Base-by-base conservation (phyloP, 176 grass and related monocot species). In the Guadua angustifolia region DNA sequence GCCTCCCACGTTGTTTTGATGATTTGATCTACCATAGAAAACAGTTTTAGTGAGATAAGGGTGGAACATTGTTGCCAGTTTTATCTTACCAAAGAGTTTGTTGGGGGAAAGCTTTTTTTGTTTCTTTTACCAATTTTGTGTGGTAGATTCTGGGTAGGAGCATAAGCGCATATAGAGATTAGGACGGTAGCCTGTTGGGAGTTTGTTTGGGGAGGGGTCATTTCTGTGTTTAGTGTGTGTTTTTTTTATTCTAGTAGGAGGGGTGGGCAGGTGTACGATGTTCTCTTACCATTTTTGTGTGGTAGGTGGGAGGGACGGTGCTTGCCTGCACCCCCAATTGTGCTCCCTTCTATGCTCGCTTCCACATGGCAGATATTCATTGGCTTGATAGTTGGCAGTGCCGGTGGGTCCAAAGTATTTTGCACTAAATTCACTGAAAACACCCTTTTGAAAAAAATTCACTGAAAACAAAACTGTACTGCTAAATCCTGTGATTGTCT, bases 91-190 rank as follows among this genome's bases (percentile, higher is more conserved):
- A 58, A 72, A 42, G 55, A 47, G 47, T 45, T 45, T 22, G 15
- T 42, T 22, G 2, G 66, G 9, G n/a, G 8, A 5, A 18, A 4
- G 12, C 15, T 18, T 58, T n/a, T 70, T 57, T 16, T 82, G 5
- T 19, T 82, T 81, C 17, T 44, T 57, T 69, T 71, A 58, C n/a
- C 25, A 58, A 36, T 7, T 47, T 33, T 81, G 22, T 71, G 42
- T 25, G 26, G 15, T 57, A 80, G 9, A 33, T 16, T 9, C 43
- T 2, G 7, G 46, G 21, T n/a, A 11, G 52, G 8, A 8, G 3
- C 50, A 14, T 18, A 15, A 3, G 39, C 0, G 21, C 52, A 71
- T 35, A n/a, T 29, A 42, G 42, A 59, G 38, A 25, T 59, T 82
- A 45, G 24, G 36, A 11, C 0, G 2, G 12, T 22, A 32, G 24